Percentiles rank a stretch among this genome's conserved stretches.
These are phyloP conservation scores for Cladophialophora immunda DNA, from an alignment of 2,329 filamentous ascomycete genomes.

Conservation along the genomic window DNA sequence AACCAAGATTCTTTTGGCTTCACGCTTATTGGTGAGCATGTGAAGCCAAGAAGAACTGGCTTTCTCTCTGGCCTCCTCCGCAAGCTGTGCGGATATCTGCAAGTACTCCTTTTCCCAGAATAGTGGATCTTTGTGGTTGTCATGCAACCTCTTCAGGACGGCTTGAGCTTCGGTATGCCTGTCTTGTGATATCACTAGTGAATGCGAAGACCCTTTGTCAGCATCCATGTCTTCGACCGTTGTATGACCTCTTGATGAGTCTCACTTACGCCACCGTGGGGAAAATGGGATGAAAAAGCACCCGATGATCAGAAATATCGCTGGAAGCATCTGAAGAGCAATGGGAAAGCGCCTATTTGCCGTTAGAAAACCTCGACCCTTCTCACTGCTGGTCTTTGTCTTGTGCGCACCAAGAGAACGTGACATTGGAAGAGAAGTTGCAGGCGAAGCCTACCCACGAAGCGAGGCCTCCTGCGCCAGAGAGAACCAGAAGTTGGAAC, in stretches of 20 bases:
- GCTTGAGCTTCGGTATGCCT: background rate
- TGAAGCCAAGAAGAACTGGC: background rate
- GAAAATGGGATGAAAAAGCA: slow-evolving; percentile 14
- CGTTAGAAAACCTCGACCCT: too few relatives aligned
- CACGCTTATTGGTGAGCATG: background rate
- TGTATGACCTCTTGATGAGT: too few relatives aligned
- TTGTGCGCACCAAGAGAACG: too few relatives aligned
- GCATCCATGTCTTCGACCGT: too few relatives aligned
- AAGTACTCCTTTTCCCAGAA: slow-evolving; percentile 14
- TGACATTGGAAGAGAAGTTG: too few relatives aligned
- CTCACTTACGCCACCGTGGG: slow-evolving; percentile 8
- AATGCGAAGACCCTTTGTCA: too few relatives aligned
- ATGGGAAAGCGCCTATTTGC: slow-evolving; percentile 5
- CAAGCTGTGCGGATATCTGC: slow-evolving; percentile 6
- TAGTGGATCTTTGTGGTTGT: background rate
- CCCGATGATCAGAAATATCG: slow-evolving; percentile 1
- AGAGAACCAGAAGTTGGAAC: slow-evolving; percentile 54
- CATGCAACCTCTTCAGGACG: background rate
- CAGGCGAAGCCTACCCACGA: background rate
- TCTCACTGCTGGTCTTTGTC: too few relatives aligned
- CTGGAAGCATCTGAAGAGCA: background rate
- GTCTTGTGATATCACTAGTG: background rate
- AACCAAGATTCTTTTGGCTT: background rate
- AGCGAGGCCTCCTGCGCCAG: background rate
- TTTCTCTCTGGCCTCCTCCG: background rate